Base-by-base conservation (phyloP, 169 alveolate species). In the Eimeria tenella region DNA sequence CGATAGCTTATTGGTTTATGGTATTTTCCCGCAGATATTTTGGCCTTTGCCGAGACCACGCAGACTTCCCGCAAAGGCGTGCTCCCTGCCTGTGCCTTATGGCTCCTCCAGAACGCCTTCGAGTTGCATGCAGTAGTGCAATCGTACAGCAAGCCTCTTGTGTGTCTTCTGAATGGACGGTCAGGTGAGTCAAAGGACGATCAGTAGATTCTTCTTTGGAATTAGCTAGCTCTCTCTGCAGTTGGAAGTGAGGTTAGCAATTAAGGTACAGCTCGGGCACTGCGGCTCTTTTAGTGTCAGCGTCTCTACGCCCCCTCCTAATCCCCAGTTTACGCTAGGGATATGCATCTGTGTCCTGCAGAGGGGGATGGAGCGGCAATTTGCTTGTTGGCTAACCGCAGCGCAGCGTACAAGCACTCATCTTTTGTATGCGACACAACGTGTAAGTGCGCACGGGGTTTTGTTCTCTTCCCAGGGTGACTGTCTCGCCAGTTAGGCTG, bases 401-500 rank as follows among this genome's bases (percentile, higher is more conserved):
- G 86, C 73, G 82, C 84, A 13, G 93, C 93, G 17, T 86, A 86
- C 68, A 21, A 52, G 13, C 79, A 65, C 56, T 62, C 93, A 11
- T n/a, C 71, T 19, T 86, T 86, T 62, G 23, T 50, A 25, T 63
- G 84, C 65, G 90, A 82, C 90, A 55, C 90, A 4, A 58, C 90
- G 31, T 19, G 90, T 82, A 4, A 58, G 75, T 0, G 0, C 49
- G 0, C 50, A 62, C 7, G 17, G 31, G 23, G 52, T 17, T 58
- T 13, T 58, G 21, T 3, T 58, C 2, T 31, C 42, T 2, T 31
- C 42, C 42, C 42, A 31, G 42, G 42, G 42, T 31, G 2, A 31
- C 42, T 31, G 42, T 31, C 42, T 1, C 42, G 42, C 42, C 42
- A 31, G 42, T 31, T 31, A 31, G 42, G 42, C 42, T 31, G 42